Conservation (phyloP, 2,329 filamentous ascomycete genomes). For the Colletotrichum musicola region DNA sequence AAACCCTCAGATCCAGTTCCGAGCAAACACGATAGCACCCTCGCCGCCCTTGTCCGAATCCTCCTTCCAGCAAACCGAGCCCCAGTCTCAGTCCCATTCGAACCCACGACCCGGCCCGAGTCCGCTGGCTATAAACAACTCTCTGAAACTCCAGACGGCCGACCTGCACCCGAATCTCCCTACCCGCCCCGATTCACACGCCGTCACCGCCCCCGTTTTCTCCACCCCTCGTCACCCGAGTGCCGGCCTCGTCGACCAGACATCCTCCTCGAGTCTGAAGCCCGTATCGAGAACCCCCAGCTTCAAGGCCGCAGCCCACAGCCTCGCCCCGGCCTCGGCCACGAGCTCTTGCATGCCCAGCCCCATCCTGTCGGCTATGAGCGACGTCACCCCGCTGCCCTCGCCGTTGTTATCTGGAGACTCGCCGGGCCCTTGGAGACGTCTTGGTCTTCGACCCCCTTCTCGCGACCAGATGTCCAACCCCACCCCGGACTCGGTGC, state of each 20-base stretch:
- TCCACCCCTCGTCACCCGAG: conserved; percentile 45
- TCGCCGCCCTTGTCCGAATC: conserved; percentile 48
- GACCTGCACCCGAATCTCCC: conserved; percentile 42
- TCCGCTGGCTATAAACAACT: conserved; percentile 37
- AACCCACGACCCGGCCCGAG: conserved; percentile 24
- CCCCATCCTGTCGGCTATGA: conserved; percentile 80
- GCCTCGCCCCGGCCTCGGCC: conserved; percentile 64
- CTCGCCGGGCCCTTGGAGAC: conserved; percentile 76
- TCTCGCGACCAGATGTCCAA: conserved; percentile 59
- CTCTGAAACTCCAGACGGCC: conserved; percentile 56
- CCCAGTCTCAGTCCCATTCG: conserved; percentile 22
- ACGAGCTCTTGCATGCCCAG: conserved; percentile 78
- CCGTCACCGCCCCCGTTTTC: conserved; percentile 49
- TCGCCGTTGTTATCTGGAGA: conserved; percentile 77
- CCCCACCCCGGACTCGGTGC: conserved; percentile 58
- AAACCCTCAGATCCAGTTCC: conserved; percentile 49
- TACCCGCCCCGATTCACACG: conserved; percentile 46
- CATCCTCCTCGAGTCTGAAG: conserved; percentile 60
- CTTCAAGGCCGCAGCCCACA: conserved; percentile 67
- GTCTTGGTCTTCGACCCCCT: conserved; percentile 60
- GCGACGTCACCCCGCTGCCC: conserved; percentile 82
- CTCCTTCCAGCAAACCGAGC: conserved; percentile 37
- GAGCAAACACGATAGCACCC: conserved; percentile 55
- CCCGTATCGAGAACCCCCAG: conserved; percentile 72
- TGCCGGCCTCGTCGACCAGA: conserved; percentile 52